phyloP scores from a whole-genome alignment of 257 asterid genomes.

The Jacaranda copaia region DNA sequence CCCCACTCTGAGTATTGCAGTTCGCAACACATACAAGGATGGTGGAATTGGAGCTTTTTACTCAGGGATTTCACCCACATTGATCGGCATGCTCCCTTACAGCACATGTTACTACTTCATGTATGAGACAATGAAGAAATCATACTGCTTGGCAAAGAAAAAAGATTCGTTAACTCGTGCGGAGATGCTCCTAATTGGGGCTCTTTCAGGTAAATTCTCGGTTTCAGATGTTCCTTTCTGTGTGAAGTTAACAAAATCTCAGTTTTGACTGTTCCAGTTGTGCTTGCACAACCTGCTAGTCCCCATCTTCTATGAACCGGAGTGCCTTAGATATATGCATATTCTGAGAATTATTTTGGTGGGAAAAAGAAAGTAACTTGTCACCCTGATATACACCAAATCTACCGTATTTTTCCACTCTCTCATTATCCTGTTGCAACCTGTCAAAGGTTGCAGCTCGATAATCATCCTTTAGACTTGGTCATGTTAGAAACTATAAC shows the following conservation, averaged over 20 bases:
- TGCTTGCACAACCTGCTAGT: too few species aligned
- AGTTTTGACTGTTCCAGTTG: background rate
- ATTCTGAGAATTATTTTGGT: too few species aligned
- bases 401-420: too few species aligned
- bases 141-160: slow-evolving; percentile 74
- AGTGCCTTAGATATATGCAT: too few species aligned
- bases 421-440: too few species aligned
- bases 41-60: slow-evolving; percentile 79
- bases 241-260: background rate
- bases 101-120: slow-evolving; percentile 95
- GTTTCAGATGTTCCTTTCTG: slow-evolving; percentile 2
- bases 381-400: too few species aligned
- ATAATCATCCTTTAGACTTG: too few species aligned
- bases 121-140: slow-evolving; percentile 91
- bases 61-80: slow-evolving; percentile 80
- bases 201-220: slow-evolving; percentile 75
- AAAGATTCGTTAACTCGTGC: slow-evolving; percentile 68
- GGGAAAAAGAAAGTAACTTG: too few species aligned
- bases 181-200: slow-evolving; percentile 93
- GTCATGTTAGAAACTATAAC: background rate
- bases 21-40: slow-evolving; percentile 66
- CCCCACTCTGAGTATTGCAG: slow-evolving; percentile 79
- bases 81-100: slow-evolving; percentile 98
- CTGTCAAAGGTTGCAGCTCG: too few species aligned
- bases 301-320: too few species aligned